Conservation (phyloP, 306 rosid species). For the Lathyrus aphaca region DNA sequence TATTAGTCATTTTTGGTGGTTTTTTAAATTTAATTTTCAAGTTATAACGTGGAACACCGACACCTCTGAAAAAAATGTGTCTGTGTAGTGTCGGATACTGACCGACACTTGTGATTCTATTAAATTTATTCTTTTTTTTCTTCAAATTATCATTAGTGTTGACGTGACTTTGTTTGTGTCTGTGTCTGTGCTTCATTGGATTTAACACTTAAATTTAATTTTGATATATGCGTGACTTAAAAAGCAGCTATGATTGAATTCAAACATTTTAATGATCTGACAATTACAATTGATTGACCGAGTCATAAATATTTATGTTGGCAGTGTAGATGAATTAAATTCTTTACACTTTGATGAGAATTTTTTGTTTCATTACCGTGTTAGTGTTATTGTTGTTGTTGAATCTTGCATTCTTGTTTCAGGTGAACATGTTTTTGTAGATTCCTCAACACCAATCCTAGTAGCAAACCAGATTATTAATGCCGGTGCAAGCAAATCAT, state of each 20-base stretch:
- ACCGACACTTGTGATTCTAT: no score
- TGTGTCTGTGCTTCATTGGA: no score
- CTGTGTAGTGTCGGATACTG: no score
- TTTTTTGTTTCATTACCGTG: neutral
- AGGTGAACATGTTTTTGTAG: conserved; percentile 86
- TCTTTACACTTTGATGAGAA: neutral
- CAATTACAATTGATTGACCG: neutral
- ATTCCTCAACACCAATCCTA: conserved; percentile 61
- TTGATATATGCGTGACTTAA: neutral
- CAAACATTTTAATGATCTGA: no score
- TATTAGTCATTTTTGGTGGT: neutral
- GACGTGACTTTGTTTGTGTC: no score
- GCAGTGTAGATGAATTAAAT: neutral
- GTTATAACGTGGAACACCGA: no score
- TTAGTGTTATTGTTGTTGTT: neutral
- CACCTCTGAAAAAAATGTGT: no score
- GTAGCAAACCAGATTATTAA: conserved; percentile 80
- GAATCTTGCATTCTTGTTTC: conserved; percentile 21
- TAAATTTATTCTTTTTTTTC: no score
- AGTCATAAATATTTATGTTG: neutral
- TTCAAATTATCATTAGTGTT: no score
- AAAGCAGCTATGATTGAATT: neutral
- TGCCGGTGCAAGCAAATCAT: conserved; percentile 74
- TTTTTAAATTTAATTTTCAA: no score
- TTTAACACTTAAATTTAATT: no score